Percentiles rank a stretch among this genome's conserved stretches.
Conservation (phyloP, 2,329 filamentous ascomycete species). For the Cladophialophora bantiana region DNA sequence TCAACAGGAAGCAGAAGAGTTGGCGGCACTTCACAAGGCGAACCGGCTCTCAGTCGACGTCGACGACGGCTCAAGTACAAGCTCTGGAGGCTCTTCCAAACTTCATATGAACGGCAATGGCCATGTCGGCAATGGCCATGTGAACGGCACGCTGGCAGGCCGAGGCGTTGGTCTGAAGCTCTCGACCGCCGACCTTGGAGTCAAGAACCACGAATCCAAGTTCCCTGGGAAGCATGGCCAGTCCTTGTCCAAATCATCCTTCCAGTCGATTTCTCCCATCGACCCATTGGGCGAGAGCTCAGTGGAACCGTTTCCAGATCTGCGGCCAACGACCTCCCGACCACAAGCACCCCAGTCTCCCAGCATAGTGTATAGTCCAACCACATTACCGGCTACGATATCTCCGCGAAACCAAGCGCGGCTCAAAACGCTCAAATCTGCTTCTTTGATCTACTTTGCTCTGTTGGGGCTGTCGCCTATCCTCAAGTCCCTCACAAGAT, state of each 20-base stretch:
- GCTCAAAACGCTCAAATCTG: slow-evolving; percentile 87
- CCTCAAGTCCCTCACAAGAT: slow-evolving; percentile 92
- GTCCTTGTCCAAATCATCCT: slow-evolving; percentile 63
- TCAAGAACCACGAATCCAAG: slow-evolving; percentile 39
- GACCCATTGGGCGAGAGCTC: slow-evolving; percentile 34
- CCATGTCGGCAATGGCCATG: slow-evolving; percentile 43
- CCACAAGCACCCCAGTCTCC: slow-evolving; percentile 30
- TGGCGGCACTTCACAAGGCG: slow-evolving; percentile 39
- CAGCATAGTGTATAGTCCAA: slow-evolving; percentile 45
- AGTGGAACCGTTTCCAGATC: slow-evolving; percentile 46
- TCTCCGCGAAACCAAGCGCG: slow-evolving; percentile 67
- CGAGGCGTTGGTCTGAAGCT: slow-evolving; percentile 55
- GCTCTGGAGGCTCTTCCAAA: slow-evolving; percentile 48
- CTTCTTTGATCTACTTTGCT: slow-evolving; percentile 89
- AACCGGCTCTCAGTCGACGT: slow-evolving; percentile 37
- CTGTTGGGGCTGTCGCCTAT: slow-evolving; percentile 92
- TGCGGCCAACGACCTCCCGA: slow-evolving; percentile 42
- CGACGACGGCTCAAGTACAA: slow-evolving; percentile 50
- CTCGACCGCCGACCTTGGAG: slow-evolving; percentile 46
- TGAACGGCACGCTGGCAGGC: slow-evolving; percentile 41
- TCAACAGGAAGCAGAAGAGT: slow-evolving; percentile 62
- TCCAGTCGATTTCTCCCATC: slow-evolving; percentile 54
- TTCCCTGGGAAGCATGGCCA: slow-evolving; percentile 53
- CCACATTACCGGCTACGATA: slow-evolving; percentile 48
- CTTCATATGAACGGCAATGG: slow-evolving; percentile 43